Percentiles rank a stretch among this genome's conserved stretches.
Conservation (phyloP, 331 rosid genomes). For the Stylosanthes scabra region DNA sequence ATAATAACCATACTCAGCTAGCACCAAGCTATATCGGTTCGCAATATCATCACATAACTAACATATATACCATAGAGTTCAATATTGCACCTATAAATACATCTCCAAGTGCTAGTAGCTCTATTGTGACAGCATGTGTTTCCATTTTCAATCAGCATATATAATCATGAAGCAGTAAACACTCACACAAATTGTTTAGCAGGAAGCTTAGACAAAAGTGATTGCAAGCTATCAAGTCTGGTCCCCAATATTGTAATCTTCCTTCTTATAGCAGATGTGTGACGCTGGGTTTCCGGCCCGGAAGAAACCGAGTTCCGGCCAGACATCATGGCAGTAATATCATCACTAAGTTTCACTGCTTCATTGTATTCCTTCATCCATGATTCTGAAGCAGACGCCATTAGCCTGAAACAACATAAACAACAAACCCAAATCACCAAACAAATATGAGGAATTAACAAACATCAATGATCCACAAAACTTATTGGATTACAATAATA, state of each 20-base stretch:
- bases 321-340: constrained; percentile 74
- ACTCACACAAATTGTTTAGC: constrained; percentile 82
- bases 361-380: constrained; percentile 86
- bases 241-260: constrained; percentile 87
- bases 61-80: not conserved
- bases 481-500: not conserved
- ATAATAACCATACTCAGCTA: no score
- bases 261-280: constrained; percentile 81
- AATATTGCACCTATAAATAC: not conserved
- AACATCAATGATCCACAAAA: constrained; percentile 1
- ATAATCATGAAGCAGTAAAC: not conserved
- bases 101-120: not conserved
- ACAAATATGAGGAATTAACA: not conserved
- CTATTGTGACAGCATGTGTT: not conserved
- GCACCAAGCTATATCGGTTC: no score
- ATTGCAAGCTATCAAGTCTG: constrained; percentile 79
- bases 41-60: not conserved
- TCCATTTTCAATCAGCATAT: constrained; percentile 22
- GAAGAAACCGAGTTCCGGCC: constrained; percentile 54
- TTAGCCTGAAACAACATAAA: constrained; percentile 46
- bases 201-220: constrained; percentile 72
- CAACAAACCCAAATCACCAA: not conserved
- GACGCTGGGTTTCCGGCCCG: constrained; percentile 73
- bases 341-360: constrained; percentile 76
- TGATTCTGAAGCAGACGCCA: constrained; percentile 70